Conservation (phyloP, 257 asterid genomes). For the Vinca minor region DNA sequence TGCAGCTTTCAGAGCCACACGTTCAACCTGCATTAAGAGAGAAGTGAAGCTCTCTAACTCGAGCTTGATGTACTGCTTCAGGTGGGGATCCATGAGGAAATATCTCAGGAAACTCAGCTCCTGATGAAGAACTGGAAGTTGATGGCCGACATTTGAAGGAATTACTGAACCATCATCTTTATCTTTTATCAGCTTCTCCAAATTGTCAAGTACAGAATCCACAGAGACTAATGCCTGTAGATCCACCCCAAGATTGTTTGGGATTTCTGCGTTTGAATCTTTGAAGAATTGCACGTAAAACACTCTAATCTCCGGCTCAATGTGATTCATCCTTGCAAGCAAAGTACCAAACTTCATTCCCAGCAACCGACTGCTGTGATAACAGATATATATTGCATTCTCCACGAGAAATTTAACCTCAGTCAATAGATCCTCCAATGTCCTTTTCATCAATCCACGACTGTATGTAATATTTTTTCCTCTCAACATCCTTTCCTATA, state of each 20-base stretch:
- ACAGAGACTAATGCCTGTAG: not conserved
- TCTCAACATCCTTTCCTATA: not conserved
- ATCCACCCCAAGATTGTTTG: not conserved
- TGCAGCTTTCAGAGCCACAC: not conserved
- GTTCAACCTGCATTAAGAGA: not conserved
- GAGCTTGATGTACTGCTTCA: not conserved
- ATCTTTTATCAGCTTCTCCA: not conserved
- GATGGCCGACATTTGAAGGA: not conserved
- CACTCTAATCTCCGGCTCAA: too few species aligned
- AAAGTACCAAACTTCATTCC: not conserved
- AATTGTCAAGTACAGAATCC: not conserved
- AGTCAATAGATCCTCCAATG: not conserved
- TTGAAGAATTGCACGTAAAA: not conserved
- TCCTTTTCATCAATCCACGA: not conserved
- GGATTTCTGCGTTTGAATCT: not conserved
- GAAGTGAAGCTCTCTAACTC: not conserved
- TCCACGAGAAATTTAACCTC: too few species aligned
- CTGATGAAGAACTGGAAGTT: not conserved
- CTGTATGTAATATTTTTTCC: not conserved
- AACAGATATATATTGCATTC: not conserved
- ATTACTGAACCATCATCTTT: not conserved
- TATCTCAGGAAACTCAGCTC: constrained; percentile 1
- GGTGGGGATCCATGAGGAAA: not conserved
- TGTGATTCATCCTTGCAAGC: not conserved
- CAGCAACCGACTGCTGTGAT: not conserved